Evolutionary conservation across 2,329 filamentous ascomycete genomes (phyloP), one percentile per base, ranked within the genome.

Genomic region (Colletotrichum graminicola): DNA sequence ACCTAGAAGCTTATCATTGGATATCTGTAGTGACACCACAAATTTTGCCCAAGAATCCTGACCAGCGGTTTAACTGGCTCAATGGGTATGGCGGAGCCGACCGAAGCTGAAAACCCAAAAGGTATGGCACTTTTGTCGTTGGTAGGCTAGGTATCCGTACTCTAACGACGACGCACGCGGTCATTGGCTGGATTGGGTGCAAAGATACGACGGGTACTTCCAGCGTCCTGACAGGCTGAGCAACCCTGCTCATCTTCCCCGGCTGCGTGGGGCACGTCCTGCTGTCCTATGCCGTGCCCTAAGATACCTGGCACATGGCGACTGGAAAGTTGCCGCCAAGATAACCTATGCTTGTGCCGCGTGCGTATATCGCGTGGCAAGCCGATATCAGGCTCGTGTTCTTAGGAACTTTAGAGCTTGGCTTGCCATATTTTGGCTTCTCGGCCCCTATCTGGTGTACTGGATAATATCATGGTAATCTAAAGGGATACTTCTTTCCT

Each of bases 131-230:
- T 67, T 66, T 71, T 57, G 55, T 67, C 49, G 21, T 47, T 39
- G 32, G 59, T 60, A 57, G 52, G 63, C 36, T 39, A n/a, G n/a
- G n/a, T n/a, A n/a, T n/a, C n/a, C n/a, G n/a, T n/a, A 12, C 36
- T 12, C 36, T 67, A 26, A 29, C 2, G 14, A 47, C 36, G 57
- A 41, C 57, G 61, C 70, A 72, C 70, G 66, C 70, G 70, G 66
- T 62, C 70, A 61, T 66, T 71, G 66, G 62, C 66, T 66, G 62
- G 57, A 71, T 72, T 62, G 66, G 70, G 61, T 43, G 51, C 29
- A 64, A 23, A 72, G 61, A 71, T 72, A 71, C 67, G 66, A 72
- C 60, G 62, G 49, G 29, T 65, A 41, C 60, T 36, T 41, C 39
- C 52, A 10, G 41, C 49, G 26, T 56, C 41, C 62, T 71, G 56